Percentiles rank a stretch among this genome's conserved stretches.
phyloP scores from a whole-genome alignment of 176 grass and related monocot species.

The Pharus latifolius region DNA sequence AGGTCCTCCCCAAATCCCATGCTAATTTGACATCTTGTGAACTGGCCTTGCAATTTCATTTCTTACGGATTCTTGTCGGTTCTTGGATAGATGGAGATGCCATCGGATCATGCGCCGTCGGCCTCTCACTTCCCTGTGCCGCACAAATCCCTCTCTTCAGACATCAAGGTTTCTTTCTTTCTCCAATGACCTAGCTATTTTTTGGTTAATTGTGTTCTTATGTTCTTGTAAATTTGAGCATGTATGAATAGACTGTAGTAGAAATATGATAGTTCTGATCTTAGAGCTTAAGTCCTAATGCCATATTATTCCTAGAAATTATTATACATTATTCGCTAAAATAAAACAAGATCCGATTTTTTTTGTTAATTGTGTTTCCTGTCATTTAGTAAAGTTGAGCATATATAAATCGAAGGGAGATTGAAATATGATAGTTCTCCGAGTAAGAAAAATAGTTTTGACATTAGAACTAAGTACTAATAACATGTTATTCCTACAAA shows the following conservation, averaged over 20 bases:
- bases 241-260: neutral
- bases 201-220: neutral
- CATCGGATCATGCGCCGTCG: neutral
- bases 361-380: too few species aligned
- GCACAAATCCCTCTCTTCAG: slow-evolving; percentile 43
- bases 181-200: neutral
- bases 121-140: slow-evolving; percentile 34
- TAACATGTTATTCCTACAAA: neutral
- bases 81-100: slow-evolving; percentile 31
- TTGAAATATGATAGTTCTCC: neutral
- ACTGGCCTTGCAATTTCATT: too few species aligned
- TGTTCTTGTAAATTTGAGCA: too few species aligned
- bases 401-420: neutral
- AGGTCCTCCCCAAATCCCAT: too few species aligned
- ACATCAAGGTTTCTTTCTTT: slow-evolving; percentile 55
- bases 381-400: too few species aligned
- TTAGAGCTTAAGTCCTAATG: neutral
- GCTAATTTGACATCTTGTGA: too few species aligned
- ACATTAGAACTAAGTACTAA: neutral
- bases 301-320: neutral
- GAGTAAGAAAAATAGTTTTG: too few species aligned
- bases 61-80: too few species aligned
- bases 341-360: too few species aligned
- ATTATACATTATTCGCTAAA: neutral
- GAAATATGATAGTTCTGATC: neutral